A percentile compares a stretch with the other conserved stretches of the same genome.
Conservation (phyloP, 768 basidiomycete genomes). For the Epithele typhae region DNA sequence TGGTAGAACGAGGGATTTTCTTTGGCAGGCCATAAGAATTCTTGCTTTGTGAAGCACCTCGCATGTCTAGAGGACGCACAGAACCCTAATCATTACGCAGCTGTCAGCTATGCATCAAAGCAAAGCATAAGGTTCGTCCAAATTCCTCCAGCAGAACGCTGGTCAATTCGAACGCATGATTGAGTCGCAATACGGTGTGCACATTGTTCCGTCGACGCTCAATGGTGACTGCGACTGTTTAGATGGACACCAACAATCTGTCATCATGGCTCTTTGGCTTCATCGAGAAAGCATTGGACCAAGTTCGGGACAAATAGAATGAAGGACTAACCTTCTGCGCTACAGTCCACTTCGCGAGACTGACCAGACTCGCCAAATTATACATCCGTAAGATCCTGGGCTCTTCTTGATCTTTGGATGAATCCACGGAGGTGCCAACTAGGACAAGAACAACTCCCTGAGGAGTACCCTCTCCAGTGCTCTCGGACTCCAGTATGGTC, state of each 20-base stretch:
- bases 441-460: constrained; percentile 77
- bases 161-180: too few relatives aligned
- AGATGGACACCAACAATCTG: too few relatives aligned
- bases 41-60: constrained; percentile 45
- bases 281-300: too few relatives aligned
- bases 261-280: too few relatives aligned
- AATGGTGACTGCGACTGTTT: too few relatives aligned
- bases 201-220: too few relatives aligned
- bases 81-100: constrained; percentile 36
- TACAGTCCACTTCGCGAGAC: constrained; percentile 70
- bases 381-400: constrained; percentile 73
- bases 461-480: constrained; percentile 50
- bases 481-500: constrained; percentile 62
- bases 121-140: not conserved
- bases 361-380: constrained; percentile 69
- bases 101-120: too few relatives aligned
- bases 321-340: constrained; percentile 55
- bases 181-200: too few relatives aligned
- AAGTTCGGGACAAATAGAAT: too few relatives aligned
- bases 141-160: too few relatives aligned
- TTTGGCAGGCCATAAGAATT: constrained; percentile 26
- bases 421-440: constrained; percentile 59
- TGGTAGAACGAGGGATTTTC: constrained; percentile 47
- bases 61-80: constrained; percentile 56
- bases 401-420: constrained; percentile 50